A percentile compares a stretch with the other conserved stretches of the same genome.
Evolutionary conservation across 345 rosid species (phyloP).

Genomic region (Conringia planisiliqua): DNA sequence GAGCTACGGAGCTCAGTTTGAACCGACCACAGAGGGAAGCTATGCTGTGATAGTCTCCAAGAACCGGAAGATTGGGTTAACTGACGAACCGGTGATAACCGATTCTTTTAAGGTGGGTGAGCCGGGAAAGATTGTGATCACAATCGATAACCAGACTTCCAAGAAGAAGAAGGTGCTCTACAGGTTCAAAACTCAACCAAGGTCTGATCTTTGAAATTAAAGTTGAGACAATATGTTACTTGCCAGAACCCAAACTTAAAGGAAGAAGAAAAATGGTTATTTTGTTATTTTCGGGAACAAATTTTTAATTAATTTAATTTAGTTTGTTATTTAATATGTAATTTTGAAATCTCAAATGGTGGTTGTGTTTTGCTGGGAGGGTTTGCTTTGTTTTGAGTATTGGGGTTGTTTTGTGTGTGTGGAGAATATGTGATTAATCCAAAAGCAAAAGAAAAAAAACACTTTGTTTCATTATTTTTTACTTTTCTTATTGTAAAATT

Average conservation of each 20-base stretch:
- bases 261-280: neutral
- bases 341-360: constrained; percentile 24
- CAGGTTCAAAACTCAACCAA: constrained; percentile 73
- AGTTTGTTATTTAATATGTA: constrained; percentile 27
- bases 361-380: constrained; percentile 19
- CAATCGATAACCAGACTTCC: constrained; percentile 65
- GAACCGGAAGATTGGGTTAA: constrained; percentile 44
- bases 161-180: constrained; percentile 90
- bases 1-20: constrained; percentile 74
- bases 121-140: constrained; percentile 69
- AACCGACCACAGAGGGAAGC: constrained; percentile 56
- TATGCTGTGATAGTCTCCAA: constrained; percentile 80
- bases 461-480: constrained; percentile 21
- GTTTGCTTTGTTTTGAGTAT: constrained; percentile 20
- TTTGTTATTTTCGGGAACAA: constrained; percentile 9
- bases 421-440: constrained; percentile 24
- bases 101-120: constrained; percentile 63
- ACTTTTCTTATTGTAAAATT: neutral
- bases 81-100: constrained; percentile 60
- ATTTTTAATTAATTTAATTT: constrained; percentile 17
- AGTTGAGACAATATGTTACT: neutral
- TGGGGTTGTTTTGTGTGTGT: constrained; percentile 26
- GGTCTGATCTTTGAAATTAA: constrained; percentile 16
- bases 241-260: neutral
- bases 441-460: constrained; percentile 9